Evolutionary conservation across 306 rosid genomes (phyloP).

Genomic region (Trifolium pratense): DNA sequence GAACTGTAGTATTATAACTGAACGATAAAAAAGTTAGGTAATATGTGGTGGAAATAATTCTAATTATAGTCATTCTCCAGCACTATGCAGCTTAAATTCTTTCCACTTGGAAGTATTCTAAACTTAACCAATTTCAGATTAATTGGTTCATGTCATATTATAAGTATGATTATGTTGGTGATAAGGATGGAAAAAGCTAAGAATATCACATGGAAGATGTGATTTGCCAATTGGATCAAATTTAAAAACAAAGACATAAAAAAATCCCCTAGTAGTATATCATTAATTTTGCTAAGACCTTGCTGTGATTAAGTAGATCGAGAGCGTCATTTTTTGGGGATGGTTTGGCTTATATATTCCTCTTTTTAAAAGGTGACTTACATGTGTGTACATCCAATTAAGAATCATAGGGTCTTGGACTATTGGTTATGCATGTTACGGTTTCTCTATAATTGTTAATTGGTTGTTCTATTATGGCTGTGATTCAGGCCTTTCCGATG

Average conservation of each 20-base stretch:
- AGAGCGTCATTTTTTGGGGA: conserved; percentile 46
- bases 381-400: conserved; percentile 56
- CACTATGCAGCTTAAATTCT: neutral
- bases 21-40: neutral
- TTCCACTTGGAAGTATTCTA: neutral
- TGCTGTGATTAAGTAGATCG: conserved; percentile 34
- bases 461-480: neutral
- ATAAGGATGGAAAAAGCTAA: conserved; percentile 46
- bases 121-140: conserved; percentile 1
- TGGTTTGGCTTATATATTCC: conserved; percentile 39
- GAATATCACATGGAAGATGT: conserved; percentile 48
- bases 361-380: conserved; percentile 35
- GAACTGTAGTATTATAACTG: accelerated
- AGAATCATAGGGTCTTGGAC: conserved; percentile 46
- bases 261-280: neutral
- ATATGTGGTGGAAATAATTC: conserved; percentile 35
- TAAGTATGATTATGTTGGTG: conserved; percentile 49
- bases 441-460: conserved; percentile 52
- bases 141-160: conserved; percentile 38
- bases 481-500: neutral
- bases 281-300: conserved; percentile 36
- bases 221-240: conserved; percentile 38
- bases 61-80: neutral
- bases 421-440: conserved; percentile 39
- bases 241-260: neutral